Percentiles rank a stretch among this genome's conserved stretches.
Conservation (phyloP, 2,329 filamentous ascomycete species). For the Phaeosphaeria sp. region DNA sequence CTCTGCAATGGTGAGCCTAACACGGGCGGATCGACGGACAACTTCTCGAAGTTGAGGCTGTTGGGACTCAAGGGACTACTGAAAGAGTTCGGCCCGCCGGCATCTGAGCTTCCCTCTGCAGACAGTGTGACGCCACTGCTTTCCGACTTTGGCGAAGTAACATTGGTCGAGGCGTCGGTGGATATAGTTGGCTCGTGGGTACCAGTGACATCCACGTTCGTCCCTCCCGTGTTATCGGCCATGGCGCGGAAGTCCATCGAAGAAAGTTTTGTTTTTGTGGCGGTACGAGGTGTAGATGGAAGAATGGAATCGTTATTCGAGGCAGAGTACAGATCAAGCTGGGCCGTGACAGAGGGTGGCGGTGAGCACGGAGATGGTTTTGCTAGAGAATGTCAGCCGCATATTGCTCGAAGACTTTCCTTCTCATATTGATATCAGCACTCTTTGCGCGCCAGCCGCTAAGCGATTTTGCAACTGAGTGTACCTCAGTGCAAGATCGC, state of each 20-base stretch:
- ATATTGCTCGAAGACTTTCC: not conserved
- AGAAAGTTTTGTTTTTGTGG: not conserved
- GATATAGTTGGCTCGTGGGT: not conserved
- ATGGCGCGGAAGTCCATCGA: not conserved
- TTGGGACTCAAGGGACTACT: conserved; percentile 17
- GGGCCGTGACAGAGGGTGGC: not conserved
- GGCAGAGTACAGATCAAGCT: not conserved
- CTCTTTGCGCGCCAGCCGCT: not conserved
- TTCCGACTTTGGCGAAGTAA: conserved; percentile 9
- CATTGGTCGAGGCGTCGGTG: not conserved
- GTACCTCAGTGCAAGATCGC: not conserved
- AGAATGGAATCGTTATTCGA: not conserved
- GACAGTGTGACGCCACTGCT: conserved; percentile 22
- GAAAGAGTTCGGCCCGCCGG: conserved; percentile 3
- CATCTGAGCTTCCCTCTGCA: conserved; percentile 13
- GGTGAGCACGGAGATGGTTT: not conserved
- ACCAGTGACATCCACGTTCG: not conserved
- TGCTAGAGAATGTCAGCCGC: not conserved
- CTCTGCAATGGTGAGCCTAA: not conserved
- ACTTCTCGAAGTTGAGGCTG: conserved; percentile 16
- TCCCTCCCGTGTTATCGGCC: conserved; percentile 3
- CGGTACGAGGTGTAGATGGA: not conserved
- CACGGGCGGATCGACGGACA: conserved; percentile 14
- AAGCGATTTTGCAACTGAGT: not conserved
- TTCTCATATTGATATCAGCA: not conserved